Conservation (phyloP, 352 stramenopile species). For the Globisporangium splendens region DNA sequence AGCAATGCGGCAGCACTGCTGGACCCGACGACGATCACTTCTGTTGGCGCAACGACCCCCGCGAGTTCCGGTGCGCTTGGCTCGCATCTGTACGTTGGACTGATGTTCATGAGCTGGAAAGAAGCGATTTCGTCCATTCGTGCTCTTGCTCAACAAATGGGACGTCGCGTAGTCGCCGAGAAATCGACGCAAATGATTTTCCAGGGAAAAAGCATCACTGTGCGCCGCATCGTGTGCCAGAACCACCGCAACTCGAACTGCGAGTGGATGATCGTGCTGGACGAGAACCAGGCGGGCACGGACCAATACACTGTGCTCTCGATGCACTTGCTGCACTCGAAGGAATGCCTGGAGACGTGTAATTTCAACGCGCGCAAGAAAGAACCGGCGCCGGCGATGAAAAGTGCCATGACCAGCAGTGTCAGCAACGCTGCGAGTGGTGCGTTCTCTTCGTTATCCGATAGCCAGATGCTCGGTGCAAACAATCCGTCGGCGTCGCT, state of each 20-base stretch:
- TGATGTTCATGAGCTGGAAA: constrained; percentile 57
- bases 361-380: constrained; percentile 71
- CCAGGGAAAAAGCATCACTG: constrained; percentile 38
- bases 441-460: constrained; percentile 1
- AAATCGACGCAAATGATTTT: constrained; percentile 44
- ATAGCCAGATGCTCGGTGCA: constrained; percentile 6
- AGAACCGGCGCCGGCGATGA: constrained; percentile 15
- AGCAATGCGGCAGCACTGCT: constrained; percentile 6
- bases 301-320: constrained; percentile 55
- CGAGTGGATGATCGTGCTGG: constrained; percentile 55
- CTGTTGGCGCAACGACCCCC: neutral
- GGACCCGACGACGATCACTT: neutral
- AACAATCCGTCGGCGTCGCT: constrained; percentile 29
- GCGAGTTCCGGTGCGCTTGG: constrained; percentile 14
- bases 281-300: constrained; percentile 32
- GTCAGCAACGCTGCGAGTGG: constrained; percentile 6
- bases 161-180: constrained; percentile 47
- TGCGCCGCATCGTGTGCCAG: constrained; percentile 57
- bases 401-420: neutral
- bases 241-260: constrained; percentile 78
- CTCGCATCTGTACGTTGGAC: constrained; percentile 36
- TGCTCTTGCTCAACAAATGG: constrained; percentile 49
- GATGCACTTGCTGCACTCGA: constrained; percentile 58
- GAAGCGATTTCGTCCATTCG: constrained; percentile 50
- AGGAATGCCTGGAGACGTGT: constrained; percentile 72